These are phyloP conservation scores for Arachnomyces sp. DNA, from an alignment of 2,329 filamentous ascomycete species.

Conservation along the genomic window DNA sequence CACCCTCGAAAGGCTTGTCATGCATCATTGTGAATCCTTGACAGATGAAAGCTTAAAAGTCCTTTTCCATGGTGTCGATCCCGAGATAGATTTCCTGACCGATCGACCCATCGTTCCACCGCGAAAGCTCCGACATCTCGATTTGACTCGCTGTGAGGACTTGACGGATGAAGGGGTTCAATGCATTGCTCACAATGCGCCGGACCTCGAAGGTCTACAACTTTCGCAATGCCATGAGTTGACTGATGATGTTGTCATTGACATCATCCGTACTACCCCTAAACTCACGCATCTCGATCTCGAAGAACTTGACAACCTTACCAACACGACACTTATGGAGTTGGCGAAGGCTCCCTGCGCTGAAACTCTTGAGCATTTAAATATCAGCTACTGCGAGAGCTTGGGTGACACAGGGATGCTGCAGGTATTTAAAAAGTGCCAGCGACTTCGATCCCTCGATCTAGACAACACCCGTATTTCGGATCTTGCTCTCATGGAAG, in stretches of 20 bases:
- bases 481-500: slow-evolving; percentile 76
- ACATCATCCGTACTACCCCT: slow-evolving; percentile 66
- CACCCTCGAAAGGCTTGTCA: slow-evolving; percentile 68
- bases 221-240: slow-evolving; percentile 69
- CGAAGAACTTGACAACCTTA: slow-evolving; percentile 72
- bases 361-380: slow-evolving; percentile 64
- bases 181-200: slow-evolving; percentile 63
- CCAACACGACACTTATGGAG: slow-evolving; percentile 64
- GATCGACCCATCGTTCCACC: slow-evolving; percentile 66
- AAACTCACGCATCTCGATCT: slow-evolving; percentile 78
- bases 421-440: slow-evolving; percentile 68
- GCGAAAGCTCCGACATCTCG: slow-evolving; percentile 71
- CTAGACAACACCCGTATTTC: slow-evolving; percentile 92
- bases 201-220: slow-evolving; percentile 72
- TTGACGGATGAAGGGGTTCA: slow-evolving; percentile 67
- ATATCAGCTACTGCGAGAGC: slow-evolving; percentile 81
- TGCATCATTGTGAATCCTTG: slow-evolving; percentile 71
- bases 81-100: slow-evolving; percentile 73
- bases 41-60: slow-evolving; percentile 64
- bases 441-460: slow-evolving; percentile 60
- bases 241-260: slow-evolving; percentile 62
- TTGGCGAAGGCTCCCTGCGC: slow-evolving; percentile 71
- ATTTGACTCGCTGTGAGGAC: slow-evolving; percentile 68
- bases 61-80: slow-evolving; percentile 67
- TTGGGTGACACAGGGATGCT: slow-evolving; percentile 78